Evolutionary conservation across 257 asterid species (phyloP), one percentile per base, ranked within the genome.

Genomic region (Solanum pennellii): DNA sequence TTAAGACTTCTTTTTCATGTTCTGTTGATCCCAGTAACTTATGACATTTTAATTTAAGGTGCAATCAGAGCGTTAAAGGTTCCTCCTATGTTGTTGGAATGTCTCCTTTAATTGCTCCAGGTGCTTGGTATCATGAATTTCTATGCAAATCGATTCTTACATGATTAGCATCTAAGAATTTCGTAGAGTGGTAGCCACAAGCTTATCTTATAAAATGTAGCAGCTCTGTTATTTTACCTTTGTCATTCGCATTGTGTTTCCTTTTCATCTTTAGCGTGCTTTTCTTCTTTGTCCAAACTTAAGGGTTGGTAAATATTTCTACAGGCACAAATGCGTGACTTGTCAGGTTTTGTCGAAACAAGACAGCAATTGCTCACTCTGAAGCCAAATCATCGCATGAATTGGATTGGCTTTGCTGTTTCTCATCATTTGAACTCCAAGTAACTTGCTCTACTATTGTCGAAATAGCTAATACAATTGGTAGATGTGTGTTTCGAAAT

Each of bases 261-360:
- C 52, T 59, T 77, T 41, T 69, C 72, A 35, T 90, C 84, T 41
- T 82, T 90, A 31, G 72, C 41, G 47, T 75, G 87, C 47, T 87
- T 84, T 60, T 86, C 85, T 83, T 86, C 77, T 86, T 82, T 45
- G 59, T 89, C 82, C 69, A 41, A 37, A 27, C 82, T 73, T 33
- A 86, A 49, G 56, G 68, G 82, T 31, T 49, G 72, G 72, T 31
- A 52, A 73, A 33, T 86, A 35, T 71, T 73, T 86, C 88, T 87
- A 75, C 93, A 97, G 99, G 99, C 99, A 71, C 99, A 97, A 92
- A 97, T 97, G 99, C 98, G 99, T 76, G 99, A 97, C 94, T 91
- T 97, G 95, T 93, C 94, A 65, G 99, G 99, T 88, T 97, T 97
- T 90, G 99, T 97, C 76, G 99, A 96, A 92, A 96, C 99, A 89